These are phyloP conservation scores for Boletus fagicola DNA, from an alignment of 768 basidiomycete genomes.

Conservation along the genomic window DNA sequence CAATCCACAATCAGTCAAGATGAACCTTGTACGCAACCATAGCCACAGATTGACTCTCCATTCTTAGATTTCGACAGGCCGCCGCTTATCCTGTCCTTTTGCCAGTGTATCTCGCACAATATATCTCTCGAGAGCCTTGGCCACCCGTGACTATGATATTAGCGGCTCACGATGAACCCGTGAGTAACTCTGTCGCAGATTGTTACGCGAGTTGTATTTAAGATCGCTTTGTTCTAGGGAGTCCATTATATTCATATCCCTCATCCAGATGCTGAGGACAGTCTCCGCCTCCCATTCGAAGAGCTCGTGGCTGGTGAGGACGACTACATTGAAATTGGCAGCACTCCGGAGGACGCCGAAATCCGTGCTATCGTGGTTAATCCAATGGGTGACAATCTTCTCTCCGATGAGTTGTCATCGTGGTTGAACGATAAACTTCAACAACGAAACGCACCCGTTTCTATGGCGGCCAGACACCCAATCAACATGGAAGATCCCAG, in stretches of 20 bases:
- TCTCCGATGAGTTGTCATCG: constrained; percentile 36
- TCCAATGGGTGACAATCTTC: constrained; percentile 23
- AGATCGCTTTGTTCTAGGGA: constrained; percentile 15
- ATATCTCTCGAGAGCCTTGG: constrained; percentile 34
- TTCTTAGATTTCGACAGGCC: constrained; percentile 36
- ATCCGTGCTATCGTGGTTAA: constrained; percentile 17
- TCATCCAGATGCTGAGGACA: constrained; percentile 17
- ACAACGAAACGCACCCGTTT: constrained; percentile 19
- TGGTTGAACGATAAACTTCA: constrained; percentile 31
- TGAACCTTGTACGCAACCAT: constrained; percentile 42
- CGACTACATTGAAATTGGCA: constrained; percentile 21
- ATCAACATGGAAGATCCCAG: constrained; percentile 36
- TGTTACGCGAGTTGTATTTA: neutral
- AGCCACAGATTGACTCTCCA: neutral
- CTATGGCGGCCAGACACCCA: constrained; percentile 19
- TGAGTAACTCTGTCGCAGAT: constrained; percentile 6
- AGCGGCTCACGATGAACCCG: constrained; percentile 28
- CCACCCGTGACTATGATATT: constrained; percentile 30
- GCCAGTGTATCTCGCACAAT: constrained; percentile 61
- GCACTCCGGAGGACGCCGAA: constrained; percentile 17
- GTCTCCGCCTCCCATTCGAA: constrained; percentile 23
- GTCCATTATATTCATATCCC: constrained; percentile 30
- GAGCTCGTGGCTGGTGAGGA: constrained; percentile 22
- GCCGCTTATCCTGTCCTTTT: constrained; percentile 62
- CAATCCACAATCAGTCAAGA: constrained; percentile 43